Evolutionary conservation across 2,329 filamentous ascomycete genomes (phyloP).

Genomic region (Zymoseptoria tritici): DNA sequence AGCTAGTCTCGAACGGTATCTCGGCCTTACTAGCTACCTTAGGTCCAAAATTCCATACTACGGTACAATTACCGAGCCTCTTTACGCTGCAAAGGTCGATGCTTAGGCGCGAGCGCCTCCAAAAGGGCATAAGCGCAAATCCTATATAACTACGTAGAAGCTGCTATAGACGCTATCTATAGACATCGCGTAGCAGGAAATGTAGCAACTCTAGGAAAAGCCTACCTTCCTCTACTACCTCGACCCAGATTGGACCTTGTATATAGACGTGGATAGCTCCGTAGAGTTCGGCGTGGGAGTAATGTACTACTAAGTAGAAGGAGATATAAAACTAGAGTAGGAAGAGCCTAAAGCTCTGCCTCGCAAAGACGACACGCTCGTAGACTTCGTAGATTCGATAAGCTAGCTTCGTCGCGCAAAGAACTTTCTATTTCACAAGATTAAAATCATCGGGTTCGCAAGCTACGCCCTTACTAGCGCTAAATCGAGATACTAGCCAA

Average conservation of each 20-base stretch:
- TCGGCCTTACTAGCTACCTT: no score
- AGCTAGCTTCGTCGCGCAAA: no score
- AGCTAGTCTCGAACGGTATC: no score
- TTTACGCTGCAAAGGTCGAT: background rate
- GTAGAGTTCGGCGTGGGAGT: background rate
- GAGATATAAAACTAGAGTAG: background rate
- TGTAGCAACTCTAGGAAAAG: background rate
- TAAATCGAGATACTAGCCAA: no score
- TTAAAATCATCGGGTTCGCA: no score
- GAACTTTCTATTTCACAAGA: no score
- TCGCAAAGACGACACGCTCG: no score
- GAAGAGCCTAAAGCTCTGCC: no score
- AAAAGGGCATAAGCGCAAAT: background rate
- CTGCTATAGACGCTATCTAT: background rate
- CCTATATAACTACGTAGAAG: background rate
- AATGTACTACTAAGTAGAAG: constrained; percentile 1
- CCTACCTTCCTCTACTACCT: background rate
- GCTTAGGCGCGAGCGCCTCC: background rate
- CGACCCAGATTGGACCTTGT: background rate
- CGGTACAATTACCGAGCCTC: background rate
- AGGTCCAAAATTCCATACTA: no score
- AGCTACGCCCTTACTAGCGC: no score
- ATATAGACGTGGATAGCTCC: background rate
- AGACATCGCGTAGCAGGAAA: background rate
- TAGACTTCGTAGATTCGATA: no score